These are phyloP conservation scores for Mortierella sp. DNA, from an alignment of 371 early-diverging fungal genomes.

Conservation along the genomic window DNA sequence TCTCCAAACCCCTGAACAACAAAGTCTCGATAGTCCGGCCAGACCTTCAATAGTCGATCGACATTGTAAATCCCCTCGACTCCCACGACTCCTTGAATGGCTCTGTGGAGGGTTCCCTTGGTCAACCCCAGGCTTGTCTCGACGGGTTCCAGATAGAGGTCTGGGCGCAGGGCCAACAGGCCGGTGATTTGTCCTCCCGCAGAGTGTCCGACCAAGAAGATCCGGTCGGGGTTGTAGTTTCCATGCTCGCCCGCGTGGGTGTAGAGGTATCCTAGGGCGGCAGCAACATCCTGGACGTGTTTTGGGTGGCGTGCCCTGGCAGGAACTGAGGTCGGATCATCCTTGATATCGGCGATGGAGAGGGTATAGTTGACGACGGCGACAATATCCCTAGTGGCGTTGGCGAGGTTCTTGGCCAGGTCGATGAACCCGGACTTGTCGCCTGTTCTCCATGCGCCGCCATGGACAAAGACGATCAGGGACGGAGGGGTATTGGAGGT, in stretches of 20 bases:
- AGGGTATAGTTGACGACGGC: conserved; percentile 82
- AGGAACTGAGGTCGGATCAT: conserved; percentile 48
- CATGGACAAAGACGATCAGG: conserved; percentile 80
- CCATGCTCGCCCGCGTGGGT: conserved; percentile 38
- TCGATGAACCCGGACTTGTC: conserved; percentile 73
- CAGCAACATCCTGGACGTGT: conserved; percentile 70
- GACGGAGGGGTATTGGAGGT: conserved; percentile 43
- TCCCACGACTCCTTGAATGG: conserved; percentile 72
- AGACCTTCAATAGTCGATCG: conserved; percentile 68
- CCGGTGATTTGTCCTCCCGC: conserved; percentile 83
- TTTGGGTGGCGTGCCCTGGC: conserved; percentile 64
- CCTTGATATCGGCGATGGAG: conserved; percentile 43
- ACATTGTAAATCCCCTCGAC: conserved; percentile 89
- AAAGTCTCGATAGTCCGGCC: conserved; percentile 79
- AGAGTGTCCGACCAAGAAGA: conserved; percentile 86
- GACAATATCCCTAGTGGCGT: conserved; percentile 65
- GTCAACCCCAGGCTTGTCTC: conserved; percentile 21
- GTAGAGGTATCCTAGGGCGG: conserved; percentile 65
- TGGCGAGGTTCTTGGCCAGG: conserved; percentile 62
- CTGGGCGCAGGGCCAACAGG: conserved; percentile 69
- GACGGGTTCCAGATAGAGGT: conserved; percentile 55
- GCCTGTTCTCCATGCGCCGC: conserved; percentile 89
- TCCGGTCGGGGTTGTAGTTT: conserved; percentile 58
- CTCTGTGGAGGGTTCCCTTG: conserved; percentile 45
- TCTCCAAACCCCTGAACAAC: conserved; percentile 75